phyloP scores from a whole-genome alignment of 164 flowering plant genomes.

The Sedum album region DNA sequence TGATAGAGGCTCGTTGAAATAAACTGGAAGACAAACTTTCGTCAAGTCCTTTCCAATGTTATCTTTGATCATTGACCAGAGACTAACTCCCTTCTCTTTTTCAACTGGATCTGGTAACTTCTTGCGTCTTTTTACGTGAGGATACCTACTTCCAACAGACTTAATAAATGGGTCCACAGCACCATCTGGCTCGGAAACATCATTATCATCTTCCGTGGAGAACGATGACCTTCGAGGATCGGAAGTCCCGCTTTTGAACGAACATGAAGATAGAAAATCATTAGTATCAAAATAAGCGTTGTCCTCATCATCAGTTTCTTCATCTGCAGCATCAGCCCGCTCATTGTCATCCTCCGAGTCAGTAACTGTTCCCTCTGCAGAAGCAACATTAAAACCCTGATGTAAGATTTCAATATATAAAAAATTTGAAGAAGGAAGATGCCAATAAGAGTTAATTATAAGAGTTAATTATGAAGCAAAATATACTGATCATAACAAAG shows the following conservation, averaged over 20 bases:
- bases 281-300: constrained; percentile 83
- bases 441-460: neutral
- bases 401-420: neutral
- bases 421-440: neutral
- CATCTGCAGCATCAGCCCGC: constrained; percentile 81
- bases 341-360: constrained; percentile 93
- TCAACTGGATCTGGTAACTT: constrained; percentile 91
- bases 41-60: constrained; percentile 91
- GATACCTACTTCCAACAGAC: constrained; percentile 54
- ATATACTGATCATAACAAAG: neutral
- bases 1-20: constrained; percentile 89
- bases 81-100: constrained; percentile 90
- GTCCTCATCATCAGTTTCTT: constrained; percentile 86
- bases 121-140: constrained; percentile 72
- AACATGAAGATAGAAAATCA: constrained; percentile 87
- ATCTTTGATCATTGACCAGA: constrained; percentile 96
- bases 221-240: constrained; percentile 63
- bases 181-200: constrained; percentile 42
- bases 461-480: neutral
- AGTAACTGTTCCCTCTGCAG: constrained; percentile 64
- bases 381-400: constrained; percentile 7
- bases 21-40: constrained; percentile 92
- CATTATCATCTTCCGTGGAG: constrained; percentile 59
- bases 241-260: constrained; percentile 86
- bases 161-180: constrained; percentile 53